Evolutionary conservation across 2,329 filamentous ascomycete genomes (phyloP).

Genomic region (Aspergillus sergii): DNA sequence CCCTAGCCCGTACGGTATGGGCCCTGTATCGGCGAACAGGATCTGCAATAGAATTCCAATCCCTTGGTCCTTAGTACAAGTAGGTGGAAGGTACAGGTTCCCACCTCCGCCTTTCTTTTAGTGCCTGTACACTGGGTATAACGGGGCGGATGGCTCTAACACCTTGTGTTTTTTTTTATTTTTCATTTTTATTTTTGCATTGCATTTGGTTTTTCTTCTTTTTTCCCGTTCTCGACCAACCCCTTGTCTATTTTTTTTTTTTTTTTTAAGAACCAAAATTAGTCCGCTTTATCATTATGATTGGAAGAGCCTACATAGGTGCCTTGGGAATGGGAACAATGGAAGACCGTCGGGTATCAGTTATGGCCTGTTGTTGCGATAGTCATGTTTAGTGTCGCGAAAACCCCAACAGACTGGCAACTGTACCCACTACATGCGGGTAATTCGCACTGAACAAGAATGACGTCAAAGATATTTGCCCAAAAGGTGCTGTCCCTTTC

Average conservation of each 20-base stretch:
- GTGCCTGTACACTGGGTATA: conserved; percentile 4
- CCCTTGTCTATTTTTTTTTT: not conserved
- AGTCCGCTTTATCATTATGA: not conserved
- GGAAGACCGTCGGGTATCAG: not conserved
- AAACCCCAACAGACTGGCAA: not conserved
- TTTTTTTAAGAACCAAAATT: not conserved
- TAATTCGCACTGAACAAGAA: not conserved
- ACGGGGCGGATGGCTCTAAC: conserved; percentile 2
- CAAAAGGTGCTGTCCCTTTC: not conserved
- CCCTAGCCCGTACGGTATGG: not conserved
- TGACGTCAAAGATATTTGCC: not conserved
- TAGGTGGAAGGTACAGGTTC: not conserved
- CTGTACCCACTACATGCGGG: not conserved
- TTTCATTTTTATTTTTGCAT: not conserved
- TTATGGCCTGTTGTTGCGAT: not conserved
- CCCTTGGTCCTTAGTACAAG: conserved; percentile 8
- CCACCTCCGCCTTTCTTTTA: conserved; percentile 14
- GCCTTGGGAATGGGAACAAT: not conserved
- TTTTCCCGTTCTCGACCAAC: not conserved
- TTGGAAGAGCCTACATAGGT: not conserved
- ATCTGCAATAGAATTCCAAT: conserved; percentile 10
- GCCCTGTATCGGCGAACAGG: not conserved
- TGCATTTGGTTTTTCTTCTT: not conserved
- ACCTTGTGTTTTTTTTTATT: not conserved
- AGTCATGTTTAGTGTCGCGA: not conserved